Percentiles rank a stretch among this genome's conserved stretches.
Evolutionary conservation across 2,329 filamentous ascomycete genomes (phyloP).

Genomic region (Diaporthe sp.): DNA sequence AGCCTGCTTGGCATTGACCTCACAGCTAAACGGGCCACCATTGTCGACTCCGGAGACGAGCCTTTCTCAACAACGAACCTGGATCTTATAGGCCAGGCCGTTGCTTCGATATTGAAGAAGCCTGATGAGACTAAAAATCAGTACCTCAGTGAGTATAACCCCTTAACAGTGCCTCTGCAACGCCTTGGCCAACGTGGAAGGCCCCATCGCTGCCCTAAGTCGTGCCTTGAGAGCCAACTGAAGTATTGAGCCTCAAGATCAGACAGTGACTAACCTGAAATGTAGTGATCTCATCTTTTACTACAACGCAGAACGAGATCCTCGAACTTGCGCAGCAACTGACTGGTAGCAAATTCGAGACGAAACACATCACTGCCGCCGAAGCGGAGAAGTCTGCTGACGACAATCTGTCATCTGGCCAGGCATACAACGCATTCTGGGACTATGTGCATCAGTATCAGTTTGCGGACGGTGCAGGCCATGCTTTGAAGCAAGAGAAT

Average conservation of each 20-base stretch:
- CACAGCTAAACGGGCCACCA: slow-evolving; percentile 56
- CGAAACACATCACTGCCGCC: slow-evolving; percentile 49
- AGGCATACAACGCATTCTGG: slow-evolving; percentile 48
- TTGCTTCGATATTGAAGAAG: slow-evolving; percentile 59
- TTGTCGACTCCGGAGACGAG: slow-evolving; percentile 66
- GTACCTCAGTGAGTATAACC: slow-evolving; percentile 55
- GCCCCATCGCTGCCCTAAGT: not conserved
- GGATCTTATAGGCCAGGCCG: slow-evolving; percentile 60
- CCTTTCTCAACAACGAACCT: slow-evolving; percentile 63
- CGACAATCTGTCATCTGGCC: slow-evolving; percentile 48
- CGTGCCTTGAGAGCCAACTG: not conserved
- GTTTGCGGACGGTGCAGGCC: slow-evolving; percentile 47
- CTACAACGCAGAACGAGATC: slow-evolving; percentile 67
- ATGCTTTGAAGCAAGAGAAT: slow-evolving; percentile 39
- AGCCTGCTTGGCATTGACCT: slow-evolving; percentile 64
- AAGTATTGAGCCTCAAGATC: not conserved
- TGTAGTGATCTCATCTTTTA: slow-evolving; percentile 56
- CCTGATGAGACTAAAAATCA: slow-evolving; percentile 65
- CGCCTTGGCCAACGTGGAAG: not conserved
- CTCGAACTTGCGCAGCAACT: slow-evolving; percentile 61
- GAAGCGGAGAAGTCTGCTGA: slow-evolving; percentile 49
- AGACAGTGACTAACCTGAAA: not conserved
- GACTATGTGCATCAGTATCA: slow-evolving; percentile 44
- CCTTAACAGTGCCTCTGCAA: not conserved
- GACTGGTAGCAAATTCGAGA: slow-evolving; percentile 61